Conservation (phyloP, 441 rosid species). For the Gossypium gossypioides region DNA sequence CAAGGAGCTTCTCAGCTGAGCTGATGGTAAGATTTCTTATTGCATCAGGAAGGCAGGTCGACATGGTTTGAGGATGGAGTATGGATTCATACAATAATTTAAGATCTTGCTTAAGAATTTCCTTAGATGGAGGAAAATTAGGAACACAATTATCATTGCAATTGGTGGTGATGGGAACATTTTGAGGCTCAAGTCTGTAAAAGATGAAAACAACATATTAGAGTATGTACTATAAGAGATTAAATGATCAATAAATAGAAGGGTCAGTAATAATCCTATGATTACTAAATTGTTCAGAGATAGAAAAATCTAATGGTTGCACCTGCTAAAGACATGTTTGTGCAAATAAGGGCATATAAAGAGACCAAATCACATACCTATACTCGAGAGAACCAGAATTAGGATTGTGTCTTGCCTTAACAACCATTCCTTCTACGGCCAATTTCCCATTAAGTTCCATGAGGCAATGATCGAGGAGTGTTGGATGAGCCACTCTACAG, state of each 20-base stretch:
- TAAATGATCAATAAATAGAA: neutral
- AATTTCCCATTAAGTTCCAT: slow-evolving; percentile 43
- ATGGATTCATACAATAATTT: slow-evolving; percentile 35
- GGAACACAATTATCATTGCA: slow-evolving; percentile 15
- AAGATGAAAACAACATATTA: slow-evolving; percentile 5
- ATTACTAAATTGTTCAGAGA: neutral
- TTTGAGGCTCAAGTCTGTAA: slow-evolving; percentile 44
- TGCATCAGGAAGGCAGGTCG: slow-evolving; percentile 22
- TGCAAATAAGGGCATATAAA: neutral
- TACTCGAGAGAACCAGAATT: slow-evolving; percentile 41
- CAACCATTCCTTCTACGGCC: slow-evolving; percentile 37
- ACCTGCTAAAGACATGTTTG: neutral
- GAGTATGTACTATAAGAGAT: neutral
- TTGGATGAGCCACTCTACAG: slow-evolving; percentile 39
- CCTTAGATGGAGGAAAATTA: slow-evolving; percentile 39
- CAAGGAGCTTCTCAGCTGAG: slow-evolving; percentile 48
- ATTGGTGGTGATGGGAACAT: slow-evolving; percentile 5
- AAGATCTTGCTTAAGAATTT: slow-evolving; percentile 38
- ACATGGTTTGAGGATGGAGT: slow-evolving; percentile 35
- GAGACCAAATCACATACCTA: slow-evolving; percentile 30
- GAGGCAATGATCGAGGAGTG: slow-evolving; percentile 54
- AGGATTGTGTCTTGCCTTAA: slow-evolving; percentile 33
- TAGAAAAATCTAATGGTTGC: neutral
- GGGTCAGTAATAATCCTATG: neutral
- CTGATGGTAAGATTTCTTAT: slow-evolving; percentile 21